phyloP scores from a whole-genome alignment of 2,329 filamentous ascomycete species.

The Atkinsonella texensis region DNA sequence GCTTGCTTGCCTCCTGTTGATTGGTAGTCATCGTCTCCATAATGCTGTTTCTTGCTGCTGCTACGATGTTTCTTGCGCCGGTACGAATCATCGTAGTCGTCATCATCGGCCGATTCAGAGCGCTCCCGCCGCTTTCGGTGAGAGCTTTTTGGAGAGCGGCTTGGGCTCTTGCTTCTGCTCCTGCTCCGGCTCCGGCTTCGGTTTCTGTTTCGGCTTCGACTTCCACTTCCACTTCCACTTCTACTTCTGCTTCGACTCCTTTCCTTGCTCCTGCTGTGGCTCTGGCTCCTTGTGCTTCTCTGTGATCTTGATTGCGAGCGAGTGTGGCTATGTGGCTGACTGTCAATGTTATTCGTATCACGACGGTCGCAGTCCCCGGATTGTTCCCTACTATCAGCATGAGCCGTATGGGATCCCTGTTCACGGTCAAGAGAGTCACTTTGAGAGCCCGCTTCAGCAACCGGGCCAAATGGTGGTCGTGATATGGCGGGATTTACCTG shows the following conservation, averaged over 20 bases:
- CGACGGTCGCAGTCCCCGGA: constrained; percentile 14
- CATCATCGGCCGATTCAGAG: constrained; percentile 37
- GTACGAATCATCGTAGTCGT: constrained; percentile 32
- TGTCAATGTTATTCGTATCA: constrained; percentile 13
- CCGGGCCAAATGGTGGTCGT: constrained; percentile 5
- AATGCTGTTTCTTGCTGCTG: constrained; percentile 24
- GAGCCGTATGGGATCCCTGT: constrained; percentile 20
- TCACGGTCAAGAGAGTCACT: constrained; percentile 35
- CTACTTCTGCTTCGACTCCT: constrained; percentile 14
- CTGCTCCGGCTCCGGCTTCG: constrained; percentile 11
- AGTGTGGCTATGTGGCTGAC: constrained; percentile 8
- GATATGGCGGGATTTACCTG: constrained; percentile 10
- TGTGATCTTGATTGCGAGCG: constrained; percentile 23
- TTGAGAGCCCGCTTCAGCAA: constrained; percentile 22
- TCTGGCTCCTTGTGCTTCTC: constrained; percentile 19
- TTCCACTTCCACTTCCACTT: constrained; percentile 6
- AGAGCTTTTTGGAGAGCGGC: constrained; percentile 30
- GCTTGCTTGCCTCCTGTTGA: constrained; percentile 30
- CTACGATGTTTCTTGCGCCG: constrained; percentile 39
- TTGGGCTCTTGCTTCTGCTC: constrained; percentile 9
- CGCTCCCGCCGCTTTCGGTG: constrained; percentile 42
- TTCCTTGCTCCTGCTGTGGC: constrained; percentile 17
- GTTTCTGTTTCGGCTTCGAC: constrained; percentile 12
- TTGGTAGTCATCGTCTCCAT: constrained; percentile 33
- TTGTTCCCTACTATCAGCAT: constrained; percentile 19